Base-by-base conservation (phyloP, 1,284 basidiomycete genomes). In the Blastosporella zonata region DNA sequence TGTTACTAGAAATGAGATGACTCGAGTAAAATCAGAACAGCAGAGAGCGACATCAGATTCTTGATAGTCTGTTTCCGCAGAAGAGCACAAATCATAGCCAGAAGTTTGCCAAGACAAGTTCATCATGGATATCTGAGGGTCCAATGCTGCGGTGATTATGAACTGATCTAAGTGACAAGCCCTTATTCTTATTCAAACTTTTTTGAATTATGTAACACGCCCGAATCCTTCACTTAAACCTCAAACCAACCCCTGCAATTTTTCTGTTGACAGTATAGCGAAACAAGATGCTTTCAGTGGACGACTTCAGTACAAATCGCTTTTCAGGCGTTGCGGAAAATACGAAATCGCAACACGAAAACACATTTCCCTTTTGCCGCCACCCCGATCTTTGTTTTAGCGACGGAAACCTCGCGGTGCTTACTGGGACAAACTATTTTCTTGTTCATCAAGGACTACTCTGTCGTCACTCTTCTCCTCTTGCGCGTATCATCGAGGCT, bases 371-470 rank as follows among this genome's bases (percentile, higher is more conserved):
- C 27, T 61, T 58, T 55, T 68, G 57, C 41, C 68, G 74, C 41
- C 77, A 83, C 59, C 69, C 73, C 6, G 73, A 79, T 46, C 67
- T 85, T n/a, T 82, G 69, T 59, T 86, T 88, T 55, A 67, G 69
- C 21, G 85, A 87, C 59, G 85, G 82, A 25, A 86, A 84, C 56
- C 62, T 87, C 35, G 82, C 76, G 20, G 59, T 88, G 35, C 69
- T 82, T 40, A 70, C 81, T 37, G 75, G 70, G 3, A 58, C 67
- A 2, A 68, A 68, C 45, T 85, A 84, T 61, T 88, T 87, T 57
- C 60, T 84, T 45, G 80, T 88, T 3, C 86, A 88, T 61, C 69
- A 70, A 55, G 82, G 83, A n/a, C 64, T 87, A 12, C 66, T 88
- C 13, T 73, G 67, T 42, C 77, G 81, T 10, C 83, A 85, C 55